Evolutionary conservation across 1,139 yeast genomes (phyloP).

Genomic region (Taphrina pruni): DNA sequence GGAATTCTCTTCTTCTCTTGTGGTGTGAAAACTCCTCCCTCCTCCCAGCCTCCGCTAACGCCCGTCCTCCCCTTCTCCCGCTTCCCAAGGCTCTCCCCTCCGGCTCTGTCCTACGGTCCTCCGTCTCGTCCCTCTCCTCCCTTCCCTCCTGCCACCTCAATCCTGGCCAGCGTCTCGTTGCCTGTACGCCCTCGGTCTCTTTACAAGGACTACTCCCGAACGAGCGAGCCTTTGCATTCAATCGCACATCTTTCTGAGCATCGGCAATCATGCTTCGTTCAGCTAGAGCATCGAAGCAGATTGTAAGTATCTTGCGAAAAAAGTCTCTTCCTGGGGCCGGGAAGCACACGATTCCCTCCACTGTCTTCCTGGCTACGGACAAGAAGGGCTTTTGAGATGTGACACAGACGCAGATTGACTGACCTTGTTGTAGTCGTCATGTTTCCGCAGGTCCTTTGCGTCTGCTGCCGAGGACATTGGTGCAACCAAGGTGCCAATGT

Average conservation of each 20-base stretch:
- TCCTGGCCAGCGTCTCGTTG: not conserved
- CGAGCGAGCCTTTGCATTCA: not conserved
- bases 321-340: constrained; percentile 11
- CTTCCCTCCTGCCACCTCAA: constrained; percentile 8
- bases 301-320: not conserved
- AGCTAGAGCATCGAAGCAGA: constrained; percentile 27
- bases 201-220: not conserved
- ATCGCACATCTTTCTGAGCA: constrained; percentile 19
- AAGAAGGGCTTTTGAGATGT: not conserved
- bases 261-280: constrained; percentile 26
- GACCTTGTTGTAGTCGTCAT: constrained; percentile 18
- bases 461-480: constrained; percentile 39
- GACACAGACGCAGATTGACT: constrained; percentile 1
- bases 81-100: constrained; percentile 6
- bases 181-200: not conserved
- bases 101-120: constrained; percentile 4
- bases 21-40: not conserved
- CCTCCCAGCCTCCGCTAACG: constrained; percentile 4
- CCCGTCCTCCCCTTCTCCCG: not conserved
- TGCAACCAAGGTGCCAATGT: constrained; percentile 39
- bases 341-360: constrained; percentile 4
- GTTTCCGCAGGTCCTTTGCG: constrained; percentile 29
- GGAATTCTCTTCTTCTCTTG: not conserved
- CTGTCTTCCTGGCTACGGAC: not conserved
- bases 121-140: not conserved